A percentile compares a stretch with the other conserved stretches of the same genome.
Evolutionary conservation across 148 eudicot genomes (phyloP).

Genomic region (Rhododendron simsii): DNA sequence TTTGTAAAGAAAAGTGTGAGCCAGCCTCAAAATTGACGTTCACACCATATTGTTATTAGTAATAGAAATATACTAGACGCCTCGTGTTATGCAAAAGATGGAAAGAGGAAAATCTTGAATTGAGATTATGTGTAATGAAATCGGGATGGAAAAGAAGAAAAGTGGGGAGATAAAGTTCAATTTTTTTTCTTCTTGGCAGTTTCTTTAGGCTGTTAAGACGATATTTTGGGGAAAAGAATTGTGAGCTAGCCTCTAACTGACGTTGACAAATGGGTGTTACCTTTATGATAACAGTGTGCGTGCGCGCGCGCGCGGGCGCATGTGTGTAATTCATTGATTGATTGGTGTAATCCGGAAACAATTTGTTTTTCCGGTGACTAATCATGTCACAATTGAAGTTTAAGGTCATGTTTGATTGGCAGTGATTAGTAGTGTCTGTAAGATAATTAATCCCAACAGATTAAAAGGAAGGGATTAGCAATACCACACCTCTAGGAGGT

Average conservation of each 20-base stretch:
- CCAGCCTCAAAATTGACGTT: no score
- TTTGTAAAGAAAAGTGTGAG: no score
- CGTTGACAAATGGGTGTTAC: neutral
- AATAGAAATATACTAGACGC: no score
- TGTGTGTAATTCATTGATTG: neutral
- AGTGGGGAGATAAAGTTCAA: no score
- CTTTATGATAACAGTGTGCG: neutral
- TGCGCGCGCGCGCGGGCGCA: accelerated
- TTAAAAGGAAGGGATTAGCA: neutral
- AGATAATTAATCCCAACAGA: neutral
- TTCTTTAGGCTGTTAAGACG: neutral
- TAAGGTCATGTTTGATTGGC: neutral
- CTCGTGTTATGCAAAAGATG: no score
- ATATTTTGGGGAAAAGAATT: neutral
- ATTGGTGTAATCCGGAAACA: neutral
- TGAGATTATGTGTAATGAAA: no score
- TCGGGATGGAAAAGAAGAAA: no score
- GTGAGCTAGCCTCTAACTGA: neutral
- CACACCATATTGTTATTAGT: no score
- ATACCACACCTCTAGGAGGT: neutral
- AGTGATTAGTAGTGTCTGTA: neutral
- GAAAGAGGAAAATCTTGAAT: no score
- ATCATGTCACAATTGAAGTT: neutral
- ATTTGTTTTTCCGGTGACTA: neutral
- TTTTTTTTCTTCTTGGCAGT: no score